Base-by-base conservation (phyloP, 352 stramenopile species). In the Pythium angustatum region DNA sequence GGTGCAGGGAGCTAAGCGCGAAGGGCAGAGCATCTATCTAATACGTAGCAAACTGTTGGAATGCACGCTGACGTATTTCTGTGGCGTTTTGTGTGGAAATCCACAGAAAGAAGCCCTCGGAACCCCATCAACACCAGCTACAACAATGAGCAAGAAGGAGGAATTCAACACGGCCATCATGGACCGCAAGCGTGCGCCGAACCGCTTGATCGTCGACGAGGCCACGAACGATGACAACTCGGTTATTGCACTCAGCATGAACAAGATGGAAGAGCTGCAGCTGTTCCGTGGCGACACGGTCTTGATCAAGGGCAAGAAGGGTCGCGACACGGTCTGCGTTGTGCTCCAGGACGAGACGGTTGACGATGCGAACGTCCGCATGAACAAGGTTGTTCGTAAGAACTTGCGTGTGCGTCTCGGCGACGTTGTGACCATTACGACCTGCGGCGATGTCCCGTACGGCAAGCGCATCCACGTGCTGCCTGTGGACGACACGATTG, bases 341-440 rank as follows among this genome's bases (percentile, higher is more conserved):
- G 94, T 98, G 44, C 81, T 99, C 2, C 88, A 97, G 49, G 97
- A 99, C 68, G 98, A 99, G 66, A 98, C 91, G 19, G 98, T 98
- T 50, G 97, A 99, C 45, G 97, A 99, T 66, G 84, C 87, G 45
- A 98, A 92, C 64, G 94, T 99, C 21, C 88, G 96, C 45, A 99
- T 99, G 97, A 99, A 99, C 88, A 99, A 99, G 84, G 94, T 99
- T 28, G 97, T 99, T 47, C 93, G 98, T 31, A 99, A 99, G 88
- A 99, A 99, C 80, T 73, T 99, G 22, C 82, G 96, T 26, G 96
- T 99, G 47, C 90, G 97, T 31, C 88, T 99, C 19, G 94, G 96
- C n/a, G 98, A 99, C 77, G 80, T 99, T 21, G 96, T 99, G 47
- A 98, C 96, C 8, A 93, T 99, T 33, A 91, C 93, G 48, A 94